These are phyloP conservation scores for Penicillium lagena DNA, from an alignment of 495 filamentous ascomycete genomes.

Conservation along the genomic window DNA sequence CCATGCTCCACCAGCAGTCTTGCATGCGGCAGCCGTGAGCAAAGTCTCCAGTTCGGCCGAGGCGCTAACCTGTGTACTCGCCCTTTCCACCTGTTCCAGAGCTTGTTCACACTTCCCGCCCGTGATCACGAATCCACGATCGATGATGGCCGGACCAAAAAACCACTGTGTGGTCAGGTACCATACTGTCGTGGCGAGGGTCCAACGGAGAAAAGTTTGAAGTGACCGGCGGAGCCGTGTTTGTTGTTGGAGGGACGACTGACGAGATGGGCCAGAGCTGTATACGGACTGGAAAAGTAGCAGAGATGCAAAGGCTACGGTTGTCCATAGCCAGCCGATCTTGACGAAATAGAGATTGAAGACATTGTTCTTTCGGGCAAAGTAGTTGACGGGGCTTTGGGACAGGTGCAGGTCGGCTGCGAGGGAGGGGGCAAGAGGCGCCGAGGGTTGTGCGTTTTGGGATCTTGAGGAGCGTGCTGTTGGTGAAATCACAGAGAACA, in stretches of 20 bases:
- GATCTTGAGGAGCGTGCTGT: slow-evolving; percentile 37
- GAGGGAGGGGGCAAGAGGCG: slow-evolving; percentile 48
- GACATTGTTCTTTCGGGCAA: slow-evolving; percentile 84
- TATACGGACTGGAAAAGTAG: slow-evolving; percentile 51
- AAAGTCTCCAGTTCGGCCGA: slow-evolving; percentile 37
- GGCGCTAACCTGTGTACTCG: slow-evolving; percentile 9
- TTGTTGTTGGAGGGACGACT: slow-evolving; percentile 16
- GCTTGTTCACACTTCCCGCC: slow-evolving; percentile 69
- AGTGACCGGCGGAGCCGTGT: slow-evolving; percentile 21
- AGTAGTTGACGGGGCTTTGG: slow-evolving; percentile 60
- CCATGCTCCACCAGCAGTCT: slow-evolving; percentile 75
- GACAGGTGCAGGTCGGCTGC: slow-evolving; percentile 35
- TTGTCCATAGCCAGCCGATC: slow-evolving; percentile 88
- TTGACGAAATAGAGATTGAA: slow-evolving; percentile 93
- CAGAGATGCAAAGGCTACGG: slow-evolving; percentile 59
- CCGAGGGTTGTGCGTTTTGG: slow-evolving; percentile 42
- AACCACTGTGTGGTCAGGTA: slow-evolving; percentile 87
- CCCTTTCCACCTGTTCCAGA: slow-evolving; percentile 17
- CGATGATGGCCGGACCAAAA: slow-evolving; percentile 85
- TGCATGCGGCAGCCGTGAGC: slow-evolving; percentile 75
- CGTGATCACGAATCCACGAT: slow-evolving; percentile 72
- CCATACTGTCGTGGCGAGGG: slow-evolving; percentile 67
- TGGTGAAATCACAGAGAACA: slow-evolving; percentile 75
- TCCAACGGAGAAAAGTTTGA: slow-evolving; percentile 59
- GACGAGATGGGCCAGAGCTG: slow-evolving; percentile 14